Evolutionary conservation across 805 yeast genomes (phyloP), one percentile per base, ranked within the genome.

Genomic region (Danielozyma ontarioensis): DNA sequence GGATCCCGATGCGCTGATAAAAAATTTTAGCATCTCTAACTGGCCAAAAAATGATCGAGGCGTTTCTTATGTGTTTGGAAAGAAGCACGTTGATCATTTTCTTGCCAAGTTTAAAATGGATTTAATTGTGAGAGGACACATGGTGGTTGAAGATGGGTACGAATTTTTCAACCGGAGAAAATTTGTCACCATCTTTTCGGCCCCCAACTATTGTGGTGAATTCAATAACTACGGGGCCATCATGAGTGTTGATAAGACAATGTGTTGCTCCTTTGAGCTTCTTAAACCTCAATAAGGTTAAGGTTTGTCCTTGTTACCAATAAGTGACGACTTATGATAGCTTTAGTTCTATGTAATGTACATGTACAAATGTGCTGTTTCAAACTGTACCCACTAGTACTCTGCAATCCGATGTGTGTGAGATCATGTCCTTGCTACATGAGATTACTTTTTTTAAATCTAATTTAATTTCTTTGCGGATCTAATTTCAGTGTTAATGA

Each of bases 71-170:
- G 76, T 86, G 50, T 84, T 83, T 54, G 84, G 83, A 29, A 77
- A 74, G 44, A 80, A 73, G 33, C 81, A 82, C 33, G 85, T 83
- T n/a, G 81, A 78, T 45, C 68, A 72, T 43, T 84, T 84, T 51
- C 74, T 81, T 46, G 61, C 71, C 31, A 66, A 67, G 25, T 83
- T 83, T 54, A 76, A 79, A 34, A 78, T 84, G 59, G 94, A 84
- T 58, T 61, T 84, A 51, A 76, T 84, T 41, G 85, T 83, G 29
- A 64, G 94, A 48, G 94, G 90, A 5, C 94, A 84, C 53, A 84
- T 84, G 94, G 93, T 84, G 28, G 94, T 84, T 25, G 90, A 84
- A 54, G 90, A 84, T 52, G 94, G 94, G 3, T 84, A 84, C 52
- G 93, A 84, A 53, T 84, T 84, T 53, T 84, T 81, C 55, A 80